Conservation (phyloP, 768 basidiomycete genomes). For the Rhizopogon sp. region DNA sequence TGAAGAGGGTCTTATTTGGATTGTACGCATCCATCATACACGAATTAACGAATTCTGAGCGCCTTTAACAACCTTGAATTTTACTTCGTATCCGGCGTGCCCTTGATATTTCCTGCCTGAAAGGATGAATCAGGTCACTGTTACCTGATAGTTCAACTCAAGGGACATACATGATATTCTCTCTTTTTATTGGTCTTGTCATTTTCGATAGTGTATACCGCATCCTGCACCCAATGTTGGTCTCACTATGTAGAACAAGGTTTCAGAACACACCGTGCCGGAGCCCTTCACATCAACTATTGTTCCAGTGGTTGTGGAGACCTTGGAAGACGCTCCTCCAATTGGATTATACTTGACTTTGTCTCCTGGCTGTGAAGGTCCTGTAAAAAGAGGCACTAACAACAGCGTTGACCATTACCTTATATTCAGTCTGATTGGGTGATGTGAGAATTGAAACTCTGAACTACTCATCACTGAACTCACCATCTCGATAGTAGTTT, state of each 20-base stretch:
- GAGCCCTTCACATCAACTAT: constrained; percentile 28
- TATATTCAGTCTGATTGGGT: constrained; percentile 9
- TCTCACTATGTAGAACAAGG: background rate
- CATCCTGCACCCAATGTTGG: constrained; percentile 16
- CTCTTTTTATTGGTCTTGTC: constrained; percentile 39
- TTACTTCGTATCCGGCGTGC: background rate
- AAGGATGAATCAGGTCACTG: background rate
- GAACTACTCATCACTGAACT: background rate
- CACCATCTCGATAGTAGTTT: background rate
- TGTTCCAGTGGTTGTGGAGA: constrained; percentile 32
- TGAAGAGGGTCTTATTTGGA: too few relatives aligned
- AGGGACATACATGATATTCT: constrained; percentile 27
- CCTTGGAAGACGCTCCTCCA: constrained; percentile 34
- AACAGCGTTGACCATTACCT: constrained; percentile 9
- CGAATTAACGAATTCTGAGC: background rate
- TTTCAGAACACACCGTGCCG: constrained; percentile 26
- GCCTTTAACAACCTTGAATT: background rate
- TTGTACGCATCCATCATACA: too few relatives aligned
- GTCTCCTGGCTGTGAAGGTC: constrained; percentile 29
- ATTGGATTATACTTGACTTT: constrained; percentile 40
- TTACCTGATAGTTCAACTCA: background rate
- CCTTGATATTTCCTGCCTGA: background rate
- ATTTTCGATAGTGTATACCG: constrained; percentile 35
- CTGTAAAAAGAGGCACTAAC: background rate
- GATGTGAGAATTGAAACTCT: background rate